These are phyloP conservation scores for Ascomycota sp. DNA, from an alignment of 2,329 filamentous ascomycete genomes.

Conservation along the genomic window DNA sequence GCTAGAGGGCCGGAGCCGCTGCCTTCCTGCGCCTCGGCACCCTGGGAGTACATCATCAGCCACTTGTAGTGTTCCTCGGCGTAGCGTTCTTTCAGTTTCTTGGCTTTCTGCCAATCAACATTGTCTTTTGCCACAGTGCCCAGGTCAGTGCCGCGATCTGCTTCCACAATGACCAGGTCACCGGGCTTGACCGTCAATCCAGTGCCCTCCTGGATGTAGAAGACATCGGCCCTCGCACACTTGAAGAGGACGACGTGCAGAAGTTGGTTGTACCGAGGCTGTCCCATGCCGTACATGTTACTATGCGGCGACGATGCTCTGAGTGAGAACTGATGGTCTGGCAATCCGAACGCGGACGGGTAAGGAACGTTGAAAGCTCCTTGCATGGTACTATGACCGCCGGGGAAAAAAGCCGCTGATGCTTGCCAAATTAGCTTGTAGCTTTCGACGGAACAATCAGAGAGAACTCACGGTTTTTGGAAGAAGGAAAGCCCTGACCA, in stretches of 20 bases:
- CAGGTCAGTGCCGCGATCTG: conserved; percentile 85
- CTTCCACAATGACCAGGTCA: conserved; percentile 92
- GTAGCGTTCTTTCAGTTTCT: conserved; percentile 76
- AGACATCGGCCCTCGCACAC: conserved; percentile 83
- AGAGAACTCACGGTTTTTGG: conserved; percentile 19
- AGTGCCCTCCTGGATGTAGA: conserved; percentile 91
- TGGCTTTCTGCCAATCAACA: conserved; percentile 71
- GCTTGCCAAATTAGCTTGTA: neutral
- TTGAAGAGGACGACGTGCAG: conserved; percentile 93
- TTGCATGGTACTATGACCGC: conserved; percentile 8
- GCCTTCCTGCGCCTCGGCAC: conserved; percentile 42
- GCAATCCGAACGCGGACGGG: conserved; percentile 24
- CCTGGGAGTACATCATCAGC: conserved; percentile 96
- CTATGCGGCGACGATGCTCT: conserved; percentile 41
- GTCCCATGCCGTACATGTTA: conserved; percentile 38
- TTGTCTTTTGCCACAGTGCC: conserved; percentile 82
- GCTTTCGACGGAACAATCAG: too few species aligned
- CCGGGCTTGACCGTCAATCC: conserved; percentile 78
- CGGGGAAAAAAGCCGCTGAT: conserved; percentile 9
- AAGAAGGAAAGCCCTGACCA: conserved; percentile 12
- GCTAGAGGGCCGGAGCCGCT: conserved; percentile 41
- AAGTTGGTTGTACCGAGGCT: conserved; percentile 44
- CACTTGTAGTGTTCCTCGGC: conserved; percentile 93
- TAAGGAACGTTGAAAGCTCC: conserved; percentile 18
- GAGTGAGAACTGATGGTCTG: conserved; percentile 22